Evolutionary conservation across 164 flowering plant species (phyloP).

Genomic region (Santalum album): DNA sequence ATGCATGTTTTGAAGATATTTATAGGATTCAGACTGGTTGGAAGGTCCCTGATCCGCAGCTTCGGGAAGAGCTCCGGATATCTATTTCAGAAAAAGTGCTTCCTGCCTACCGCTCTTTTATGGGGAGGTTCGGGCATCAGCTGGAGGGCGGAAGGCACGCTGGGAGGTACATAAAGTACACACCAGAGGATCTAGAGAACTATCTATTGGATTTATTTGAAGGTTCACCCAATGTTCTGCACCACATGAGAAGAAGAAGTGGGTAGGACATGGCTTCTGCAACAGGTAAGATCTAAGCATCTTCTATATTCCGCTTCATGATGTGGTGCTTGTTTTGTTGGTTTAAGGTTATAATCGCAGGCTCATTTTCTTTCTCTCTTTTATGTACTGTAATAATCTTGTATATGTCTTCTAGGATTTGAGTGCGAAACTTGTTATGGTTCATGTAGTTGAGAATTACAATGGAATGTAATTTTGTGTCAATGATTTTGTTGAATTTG

Average conservation of each 20-base stretch:
- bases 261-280: neutral
- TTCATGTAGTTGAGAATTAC: neutral
- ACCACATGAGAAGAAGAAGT: slow-evolving; percentile 12
- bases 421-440: neutral
- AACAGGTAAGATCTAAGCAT: neutral
- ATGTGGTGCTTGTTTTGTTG: neutral
- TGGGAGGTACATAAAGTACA: slow-evolving; percentile 22
- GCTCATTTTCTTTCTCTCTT: neutral
- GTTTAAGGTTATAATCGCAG: neutral
- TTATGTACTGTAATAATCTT: neutral
- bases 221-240: slow-evolving; percentile 11
- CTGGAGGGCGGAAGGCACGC: slow-evolving; percentile 15
- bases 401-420: neutral
- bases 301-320: neutral
- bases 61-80: slow-evolving; percentile 20
- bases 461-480: slow-evolving; percentile 4
- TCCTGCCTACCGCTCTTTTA: slow-evolving; percentile 21
- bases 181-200: slow-evolving; percentile 21
- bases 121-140: slow-evolving; percentile 18
- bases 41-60: slow-evolving; percentile 26
- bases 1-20: slow-evolving; percentile 18
- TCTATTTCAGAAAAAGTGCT: slow-evolving; percentile 25
- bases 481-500: slow-evolving; percentile 1
- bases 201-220: slow-evolving; percentile 19
- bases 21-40: slow-evolving; percentile 20